Base-by-base conservation (phyloP, 345 rosid genomes). In the Cardamine occulta region DNA sequence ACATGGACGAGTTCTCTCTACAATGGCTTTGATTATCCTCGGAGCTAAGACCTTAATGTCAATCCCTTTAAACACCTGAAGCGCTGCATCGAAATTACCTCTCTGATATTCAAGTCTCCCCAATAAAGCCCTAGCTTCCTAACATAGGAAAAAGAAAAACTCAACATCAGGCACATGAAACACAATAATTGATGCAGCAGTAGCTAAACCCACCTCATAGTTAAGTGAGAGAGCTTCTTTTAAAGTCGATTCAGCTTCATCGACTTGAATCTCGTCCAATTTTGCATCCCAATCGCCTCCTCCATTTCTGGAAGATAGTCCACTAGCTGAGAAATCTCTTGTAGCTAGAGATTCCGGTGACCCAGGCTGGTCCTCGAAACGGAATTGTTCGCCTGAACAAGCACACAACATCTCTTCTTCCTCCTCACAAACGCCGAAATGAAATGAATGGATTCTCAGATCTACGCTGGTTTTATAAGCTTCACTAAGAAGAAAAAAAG, bases 71-170 rank as follows among this genome's bases (percentile, higher is more conserved):
- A 93, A 89, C 31, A 96, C 98, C 80, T 93, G 97, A 83, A 96
- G 91, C 21, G 99, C 97, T 19, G 96, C 99, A 75, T 88, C 97
- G 63, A 86, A 93, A 75, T 89, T 93, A 51, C 98, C 93, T 87
- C 88, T 87, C 84, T 89, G 97, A 75, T 84, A 90, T 73, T 93
- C 99, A 21, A 93, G 86, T 81, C 99, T 88, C 74, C 99, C 98
- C 68, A 96, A 40, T 85, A 96, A 82, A 32, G 98, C 96, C 83
- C 99, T 89, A 26, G 99, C 99, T 86, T 93, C 99, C 99, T 95
- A 66, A 54, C 75, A 72, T 69, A 76, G 37, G 35, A 15, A 21
- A 15, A 10, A 1, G 8, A 58, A 31, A 68, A 1, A 10, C n/a
- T 39, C 66, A 75, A 28, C 42, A 60, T 29, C 10, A n/a, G n/a